Evolutionary conservation across 73 alveolate genomes (phyloP).

Genomic region (Halteria grandinella): DNA sequence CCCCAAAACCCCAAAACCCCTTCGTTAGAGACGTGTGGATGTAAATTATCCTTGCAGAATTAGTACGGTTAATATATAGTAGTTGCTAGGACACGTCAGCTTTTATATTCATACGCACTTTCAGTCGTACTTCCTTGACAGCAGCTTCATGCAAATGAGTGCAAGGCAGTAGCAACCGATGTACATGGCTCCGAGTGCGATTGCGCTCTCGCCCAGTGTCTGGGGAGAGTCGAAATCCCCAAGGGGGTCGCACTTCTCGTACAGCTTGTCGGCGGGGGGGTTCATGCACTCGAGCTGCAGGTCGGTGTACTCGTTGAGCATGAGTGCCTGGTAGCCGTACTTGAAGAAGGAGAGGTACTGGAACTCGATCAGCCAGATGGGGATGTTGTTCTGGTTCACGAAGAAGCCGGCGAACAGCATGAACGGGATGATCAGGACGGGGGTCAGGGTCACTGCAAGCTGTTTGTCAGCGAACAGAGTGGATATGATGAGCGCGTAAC

Average conservation of each 20-base stretch:
- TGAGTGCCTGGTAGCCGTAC: conserved; percentile 61
- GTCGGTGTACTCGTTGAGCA: conserved; percentile 42
- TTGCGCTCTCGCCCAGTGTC: conserved; percentile 16
- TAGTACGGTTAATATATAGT: no score
- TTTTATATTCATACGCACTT: no score
- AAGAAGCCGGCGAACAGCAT: conserved; percentile 71
- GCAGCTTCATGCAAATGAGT: conserved; percentile 26
- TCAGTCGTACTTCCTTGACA: conserved; percentile 41
- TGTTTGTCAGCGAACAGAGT: conserved; percentile 17
- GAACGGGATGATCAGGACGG: conserved; percentile 60
- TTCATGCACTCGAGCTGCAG: conserved; percentile 47
- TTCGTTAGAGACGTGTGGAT: no score
- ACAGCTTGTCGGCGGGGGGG: background rate
- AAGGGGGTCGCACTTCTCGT: conserved; percentile 33
- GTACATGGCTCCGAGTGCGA: conserved; percentile 41
- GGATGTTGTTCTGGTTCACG: conserved; percentile 61
- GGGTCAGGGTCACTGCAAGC: conserved; percentile 47
- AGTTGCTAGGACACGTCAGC: no score
- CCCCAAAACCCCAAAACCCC: conserved; percentile 49
- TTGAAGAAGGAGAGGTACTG: conserved; percentile 66
- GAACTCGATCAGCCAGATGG: conserved; percentile 53
- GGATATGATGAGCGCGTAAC: conserved; percentile 33
- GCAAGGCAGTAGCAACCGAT: conserved; percentile 34
- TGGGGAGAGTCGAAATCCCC: conserved; percentile 46
- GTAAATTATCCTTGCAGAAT: no score